Percentiles rank a stretch among this genome's conserved stretches.
phyloP scores from a whole-genome alignment of 495 filamentous ascomycete genomes.

The Lophiostoma macrostomum region DNA sequence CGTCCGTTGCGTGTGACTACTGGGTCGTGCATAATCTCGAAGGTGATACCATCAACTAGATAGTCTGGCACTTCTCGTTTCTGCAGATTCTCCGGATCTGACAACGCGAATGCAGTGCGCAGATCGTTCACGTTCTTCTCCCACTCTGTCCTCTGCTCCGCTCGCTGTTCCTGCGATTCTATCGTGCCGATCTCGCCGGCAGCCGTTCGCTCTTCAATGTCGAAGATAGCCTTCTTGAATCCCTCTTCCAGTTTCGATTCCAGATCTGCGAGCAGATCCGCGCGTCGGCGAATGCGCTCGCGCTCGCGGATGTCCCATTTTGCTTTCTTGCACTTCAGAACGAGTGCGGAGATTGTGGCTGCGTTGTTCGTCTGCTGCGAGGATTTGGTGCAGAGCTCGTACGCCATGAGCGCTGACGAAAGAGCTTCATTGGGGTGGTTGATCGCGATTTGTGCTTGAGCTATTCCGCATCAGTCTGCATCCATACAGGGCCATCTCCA shows the following conservation, averaged over 20 bases:
- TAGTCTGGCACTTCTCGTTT: slow-evolving; percentile 77
- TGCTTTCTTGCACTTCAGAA: slow-evolving; percentile 76
- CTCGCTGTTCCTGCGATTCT: slow-evolving; percentile 51
- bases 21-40: slow-evolving; percentile 87
- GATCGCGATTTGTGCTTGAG: slow-evolving; percentile 76
- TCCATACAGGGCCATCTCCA: too few species aligned
- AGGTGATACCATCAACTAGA: slow-evolving; percentile 84
- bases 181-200: slow-evolving; percentile 36
- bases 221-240: slow-evolving; percentile 48
- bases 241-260: slow-evolving; percentile 45
- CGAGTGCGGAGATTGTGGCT: slow-evolving; percentile 55
- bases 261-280: slow-evolving; percentile 57
- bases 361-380: slow-evolving; percentile 41
- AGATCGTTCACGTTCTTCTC: slow-evolving; percentile 59
- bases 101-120: slow-evolving; percentile 59
- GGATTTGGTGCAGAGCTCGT: slow-evolving; percentile 60
- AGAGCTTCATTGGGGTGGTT: slow-evolving; percentile 73
- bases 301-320: slow-evolving; percentile 55
- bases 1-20: slow-evolving; percentile 74
- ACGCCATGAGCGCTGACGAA: slow-evolving; percentile 66
- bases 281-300: slow-evolving; percentile 41
- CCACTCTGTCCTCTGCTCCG: slow-evolving; percentile 52
- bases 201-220: slow-evolving; percentile 41
- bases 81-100: slow-evolving; percentile 51
- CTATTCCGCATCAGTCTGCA: slow-evolving; percentile 32